Conservation (phyloP, 805 yeast genomes). For the Clavispora vitiphila region DNA sequence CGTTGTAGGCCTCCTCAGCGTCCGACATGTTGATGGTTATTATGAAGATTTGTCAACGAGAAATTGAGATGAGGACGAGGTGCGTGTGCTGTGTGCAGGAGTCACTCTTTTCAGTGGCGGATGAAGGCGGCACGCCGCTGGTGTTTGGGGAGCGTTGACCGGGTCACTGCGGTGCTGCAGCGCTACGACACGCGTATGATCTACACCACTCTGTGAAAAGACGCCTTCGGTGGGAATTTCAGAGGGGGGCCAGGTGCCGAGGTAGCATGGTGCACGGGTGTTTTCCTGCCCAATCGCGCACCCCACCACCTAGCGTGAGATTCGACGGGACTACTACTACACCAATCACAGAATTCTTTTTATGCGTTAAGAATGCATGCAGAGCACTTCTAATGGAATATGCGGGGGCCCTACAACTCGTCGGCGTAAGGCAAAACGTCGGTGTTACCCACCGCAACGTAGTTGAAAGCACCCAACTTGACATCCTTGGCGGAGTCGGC, state of each 20-base stretch:
- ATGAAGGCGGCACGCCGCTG: too few relatives aligned
- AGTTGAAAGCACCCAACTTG: conserved; percentile 57
- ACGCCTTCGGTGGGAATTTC: too few relatives aligned
- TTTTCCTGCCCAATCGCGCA: too few relatives aligned
- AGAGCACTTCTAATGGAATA: conserved; percentile 5
- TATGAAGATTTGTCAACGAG: neutral
- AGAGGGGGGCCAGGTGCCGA: too few relatives aligned
- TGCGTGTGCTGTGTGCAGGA: conserved; percentile 2
- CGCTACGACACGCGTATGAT: too few relatives aligned
- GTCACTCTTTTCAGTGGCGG: neutral
- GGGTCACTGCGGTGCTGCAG: too few relatives aligned
- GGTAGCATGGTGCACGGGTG: neutral
- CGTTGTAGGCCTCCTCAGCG: conserved; percentile 55
- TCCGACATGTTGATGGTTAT: conserved; percentile 30
- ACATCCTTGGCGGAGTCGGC: conserved; percentile 30
- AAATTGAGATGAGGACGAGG: conserved; percentile 3
- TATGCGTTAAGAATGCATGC: conserved; percentile 1
- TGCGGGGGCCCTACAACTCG: conserved; percentile 56
- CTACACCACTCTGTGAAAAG: too few relatives aligned
- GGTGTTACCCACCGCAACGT: conserved; percentile 86
- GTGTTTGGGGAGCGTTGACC: too few relatives aligned
- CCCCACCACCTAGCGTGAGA: too few relatives aligned
- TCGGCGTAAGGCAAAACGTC: conserved; percentile 82
- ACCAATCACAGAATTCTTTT: neutral
- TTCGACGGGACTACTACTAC: too few relatives aligned